Evolutionary conservation across 1,284 basidiomycete species (phyloP).

Genomic region (Naganishia sp.): DNA sequence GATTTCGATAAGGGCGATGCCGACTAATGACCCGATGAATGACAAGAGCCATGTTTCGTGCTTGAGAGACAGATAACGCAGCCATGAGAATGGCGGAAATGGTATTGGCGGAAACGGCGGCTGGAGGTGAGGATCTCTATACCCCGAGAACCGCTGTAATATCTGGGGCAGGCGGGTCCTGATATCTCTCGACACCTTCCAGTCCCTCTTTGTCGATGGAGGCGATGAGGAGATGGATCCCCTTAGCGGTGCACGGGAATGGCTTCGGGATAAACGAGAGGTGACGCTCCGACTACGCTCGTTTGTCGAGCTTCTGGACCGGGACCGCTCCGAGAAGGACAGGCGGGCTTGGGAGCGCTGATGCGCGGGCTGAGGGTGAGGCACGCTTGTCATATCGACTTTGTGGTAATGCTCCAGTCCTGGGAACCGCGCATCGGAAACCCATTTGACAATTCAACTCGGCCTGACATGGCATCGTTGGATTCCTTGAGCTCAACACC

Average conservation of each 20-base stretch:
- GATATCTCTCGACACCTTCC: conserved; percentile 35
- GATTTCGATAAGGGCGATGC: conserved; percentile 62
- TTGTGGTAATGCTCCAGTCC: no score
- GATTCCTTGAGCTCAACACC: no score
- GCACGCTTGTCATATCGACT: no score
- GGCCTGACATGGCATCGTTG: no score
- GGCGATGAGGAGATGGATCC: not conserved
- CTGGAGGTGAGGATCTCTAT: conserved; percentile 33
- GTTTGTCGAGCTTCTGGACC: not conserved
- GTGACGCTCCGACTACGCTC: not conserved
- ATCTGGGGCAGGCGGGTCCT: conserved; percentile 37
- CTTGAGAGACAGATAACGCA: conserved; percentile 49
- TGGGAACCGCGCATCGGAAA: no score
- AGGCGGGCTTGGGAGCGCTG: not conserved
- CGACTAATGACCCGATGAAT: conserved; percentile 61
- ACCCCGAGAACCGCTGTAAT: conserved; percentile 41
- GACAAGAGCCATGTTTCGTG: conserved; percentile 58
- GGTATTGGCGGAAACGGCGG: conserved; percentile 41
- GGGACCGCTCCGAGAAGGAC: not conserved
- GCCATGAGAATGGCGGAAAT: conserved; percentile 44
- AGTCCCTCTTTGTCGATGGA: not conserved
- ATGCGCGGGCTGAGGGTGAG: not conserved
- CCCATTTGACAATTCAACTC: no score
- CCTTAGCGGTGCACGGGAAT: conserved; percentile 13
- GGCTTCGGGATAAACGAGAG: conserved; percentile 5